Base-by-base conservation (phyloP, 169 alveolate species). In the Cryptosporidium canis region DNA sequence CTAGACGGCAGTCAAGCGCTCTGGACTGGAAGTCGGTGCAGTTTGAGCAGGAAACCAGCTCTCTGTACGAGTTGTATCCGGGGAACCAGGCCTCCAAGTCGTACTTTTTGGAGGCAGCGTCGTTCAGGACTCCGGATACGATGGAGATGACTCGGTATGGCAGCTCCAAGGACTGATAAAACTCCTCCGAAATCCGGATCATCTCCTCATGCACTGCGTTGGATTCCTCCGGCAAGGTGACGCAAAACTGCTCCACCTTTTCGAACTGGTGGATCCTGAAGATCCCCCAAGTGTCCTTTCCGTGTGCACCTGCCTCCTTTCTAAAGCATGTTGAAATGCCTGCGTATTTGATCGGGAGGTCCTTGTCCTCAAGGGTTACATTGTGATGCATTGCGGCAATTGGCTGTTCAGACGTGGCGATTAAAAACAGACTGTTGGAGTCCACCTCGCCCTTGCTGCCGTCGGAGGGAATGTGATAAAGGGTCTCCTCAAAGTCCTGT, bases 31-130 rank as follows among this genome's bases (percentile, higher is more conserved):
- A 98, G 92, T 98, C 99, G 14, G 99, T 98, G 93, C 99, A 98
- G 94, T 98, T 98, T 51, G 99, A 97, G 91, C 99, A 98, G 63
- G 99, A 96, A 53, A 98, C 99, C 27, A 98, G 96, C 92, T 98
- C 99, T 67, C 99, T 92, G 91, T 96, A 98, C 55, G 95, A 96
- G 11, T 92, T 94, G 91, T 97, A 97, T 48, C 99, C 99, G 14
- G 99, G 99, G 96, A 98, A 98, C 99, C 99, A 98, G 24, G 99
- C 99, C 94, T 98, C 99, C 56, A 98, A 85, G 92, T 98, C 99
- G 90, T 97, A 72, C 91, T 98, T 98, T 94, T 96, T 97, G 47
- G 99, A 96, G 58, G 99, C 99, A 43, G 99, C 99, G 77, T 97
- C 97, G 93, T 98, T 98, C 37, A 98, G 95, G n/a, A 99, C 99